Base-by-base conservation (phyloP, 352 stramenopile species). In the Globisporangium irregulare region DNA sequence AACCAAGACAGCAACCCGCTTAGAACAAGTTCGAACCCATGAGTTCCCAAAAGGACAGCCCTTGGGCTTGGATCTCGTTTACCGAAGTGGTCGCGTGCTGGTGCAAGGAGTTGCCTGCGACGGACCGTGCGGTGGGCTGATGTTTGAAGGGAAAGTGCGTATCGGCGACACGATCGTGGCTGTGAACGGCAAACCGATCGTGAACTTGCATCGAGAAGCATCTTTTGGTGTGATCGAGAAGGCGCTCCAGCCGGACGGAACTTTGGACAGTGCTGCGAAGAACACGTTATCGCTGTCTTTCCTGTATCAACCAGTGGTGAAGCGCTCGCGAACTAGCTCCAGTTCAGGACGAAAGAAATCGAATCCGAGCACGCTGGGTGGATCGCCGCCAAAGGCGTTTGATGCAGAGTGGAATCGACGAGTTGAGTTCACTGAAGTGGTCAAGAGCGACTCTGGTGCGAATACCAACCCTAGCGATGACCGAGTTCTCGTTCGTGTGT, bases 391-490 rank as follows among this genome's bases (percentile, higher is more conserved):
- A 10, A 63, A 62, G 38, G 78, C 74, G 55, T 94, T 83, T 54
- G 80, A 94, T 65, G 83, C 81, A 4, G 87, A 95, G 67, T 95
- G 87, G 87, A 95, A 95, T 80, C 74, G 87, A 9, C 73, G 87
- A 14, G 81, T 95, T 9, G 86, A 91, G 65, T 95, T 95, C 67
- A 76, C 81, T 15, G 87, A 95, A 67, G 74, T 74, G 34, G 54
- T 69, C 3, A 79, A 69, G 24, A 38, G 72, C 66, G 57, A 81
- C 60, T 59, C 60, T 62, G 20, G 4, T 27, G 32, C 20, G 1
- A 73, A 76, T 25, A 36, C 10, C 7, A 64, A 15, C 32, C 36
- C 54, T 12, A 25, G 27, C 9, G 54, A 68, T 12, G 67, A 76
- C 22, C 86, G 86, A 53, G 84, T 91, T 29, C 73, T 92, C 2